Percentiles rank a stretch among this genome's conserved stretches.
Conservation (phyloP, 2,329 filamentous ascomycete genomes). For the Verticillium longisporum region DNA sequence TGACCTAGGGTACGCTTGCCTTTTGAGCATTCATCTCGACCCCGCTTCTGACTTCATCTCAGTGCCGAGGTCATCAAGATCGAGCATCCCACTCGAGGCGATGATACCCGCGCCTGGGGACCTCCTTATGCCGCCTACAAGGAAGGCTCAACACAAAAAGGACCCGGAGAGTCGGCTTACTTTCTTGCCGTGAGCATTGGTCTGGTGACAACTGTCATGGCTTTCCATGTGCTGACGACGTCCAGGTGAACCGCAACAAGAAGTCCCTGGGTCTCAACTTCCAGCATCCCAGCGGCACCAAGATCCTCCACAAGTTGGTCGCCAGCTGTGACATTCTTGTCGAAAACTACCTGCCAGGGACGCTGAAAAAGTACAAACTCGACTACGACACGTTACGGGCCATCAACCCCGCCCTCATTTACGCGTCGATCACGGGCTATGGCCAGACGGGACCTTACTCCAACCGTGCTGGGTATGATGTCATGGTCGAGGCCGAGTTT, state of each 20-base stretch:
- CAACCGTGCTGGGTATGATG: slow-evolving; percentile 87
- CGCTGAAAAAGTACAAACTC: slow-evolving; percentile 82
- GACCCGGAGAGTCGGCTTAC: slow-evolving; percentile 89
- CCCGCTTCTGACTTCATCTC: slow-evolving; percentile 18
- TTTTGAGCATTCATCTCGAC: slow-evolving; percentile 6
- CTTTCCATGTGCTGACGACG: not conserved
- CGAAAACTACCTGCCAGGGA: slow-evolving; percentile 91
- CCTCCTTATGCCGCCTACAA: slow-evolving; percentile 84
- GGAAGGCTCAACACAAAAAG: slow-evolving; percentile 48
- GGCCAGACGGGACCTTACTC: slow-evolving; percentile 91
- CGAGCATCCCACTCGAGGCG: slow-evolving; percentile 83
- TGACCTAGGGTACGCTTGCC: slow-evolving; percentile 72
- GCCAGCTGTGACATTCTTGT: slow-evolving; percentile 87
- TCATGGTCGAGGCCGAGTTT: slow-evolving; percentile 99
- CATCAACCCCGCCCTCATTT: slow-evolving; percentile 83
- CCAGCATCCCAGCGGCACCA: slow-evolving; percentile 73
- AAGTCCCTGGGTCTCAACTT: slow-evolving; percentile 91
- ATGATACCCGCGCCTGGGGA: slow-evolving; percentile 95
- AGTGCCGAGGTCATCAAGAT: slow-evolving; percentile 97
- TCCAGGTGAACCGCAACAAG: slow-evolving; percentile 90
- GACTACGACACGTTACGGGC: slow-evolving; percentile 75
- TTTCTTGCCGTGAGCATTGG: slow-evolving; percentile 66
- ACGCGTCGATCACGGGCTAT: slow-evolving; percentile 95
- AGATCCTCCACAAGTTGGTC: slow-evolving; percentile 79
- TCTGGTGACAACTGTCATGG: not conserved